These are phyloP conservation scores for Podospora sp. DNA, from an alignment of 495 filamentous ascomycete species.

Conservation along the genomic window DNA sequence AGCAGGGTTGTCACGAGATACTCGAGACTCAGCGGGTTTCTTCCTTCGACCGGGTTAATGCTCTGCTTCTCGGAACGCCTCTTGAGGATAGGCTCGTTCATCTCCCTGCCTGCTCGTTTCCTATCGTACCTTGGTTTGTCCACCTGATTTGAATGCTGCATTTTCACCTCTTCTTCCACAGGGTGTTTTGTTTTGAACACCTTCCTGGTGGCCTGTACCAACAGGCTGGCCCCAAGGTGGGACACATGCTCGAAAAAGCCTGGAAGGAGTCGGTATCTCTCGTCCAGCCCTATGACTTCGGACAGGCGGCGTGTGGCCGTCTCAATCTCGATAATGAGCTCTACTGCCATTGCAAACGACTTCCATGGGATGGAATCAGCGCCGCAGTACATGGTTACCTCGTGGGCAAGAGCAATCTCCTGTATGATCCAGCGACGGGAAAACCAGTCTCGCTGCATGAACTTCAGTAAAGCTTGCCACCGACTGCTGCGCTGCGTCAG, in stretches of 20 bases:
- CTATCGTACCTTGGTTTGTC: not conserved
- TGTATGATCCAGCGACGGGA: constrained; percentile 43
- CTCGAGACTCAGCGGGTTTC: constrained; percentile 31
- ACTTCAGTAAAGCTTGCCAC: constrained; percentile 32
- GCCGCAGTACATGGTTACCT: constrained; percentile 35
- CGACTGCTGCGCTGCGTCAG: no score
- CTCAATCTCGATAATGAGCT: constrained; percentile 31
- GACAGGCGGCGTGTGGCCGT: constrained; percentile 33
- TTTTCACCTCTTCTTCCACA: not conserved
- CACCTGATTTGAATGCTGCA: not conserved
- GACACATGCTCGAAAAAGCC: constrained; percentile 34
- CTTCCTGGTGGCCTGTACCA: constrained; percentile 39
- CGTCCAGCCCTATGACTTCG: constrained; percentile 20
- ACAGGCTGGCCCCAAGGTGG: constrained; percentile 36
- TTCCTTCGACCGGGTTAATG: not conserved
- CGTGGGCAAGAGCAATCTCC: constrained; percentile 41
- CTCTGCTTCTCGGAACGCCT: not conserved
- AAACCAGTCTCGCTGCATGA: constrained; percentile 43
- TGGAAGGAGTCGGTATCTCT: constrained; percentile 12
- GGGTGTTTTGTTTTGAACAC: constrained; percentile 30
- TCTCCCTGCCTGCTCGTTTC: no score
- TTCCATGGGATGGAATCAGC: constrained; percentile 31
- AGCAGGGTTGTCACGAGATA: constrained; percentile 36
- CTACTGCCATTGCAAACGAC: constrained; percentile 37
- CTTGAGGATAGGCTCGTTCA: no score